phyloP scores from a whole-genome alignment of 371 early-diverging fungal genomes.

The Blakeslea trispora region DNA sequence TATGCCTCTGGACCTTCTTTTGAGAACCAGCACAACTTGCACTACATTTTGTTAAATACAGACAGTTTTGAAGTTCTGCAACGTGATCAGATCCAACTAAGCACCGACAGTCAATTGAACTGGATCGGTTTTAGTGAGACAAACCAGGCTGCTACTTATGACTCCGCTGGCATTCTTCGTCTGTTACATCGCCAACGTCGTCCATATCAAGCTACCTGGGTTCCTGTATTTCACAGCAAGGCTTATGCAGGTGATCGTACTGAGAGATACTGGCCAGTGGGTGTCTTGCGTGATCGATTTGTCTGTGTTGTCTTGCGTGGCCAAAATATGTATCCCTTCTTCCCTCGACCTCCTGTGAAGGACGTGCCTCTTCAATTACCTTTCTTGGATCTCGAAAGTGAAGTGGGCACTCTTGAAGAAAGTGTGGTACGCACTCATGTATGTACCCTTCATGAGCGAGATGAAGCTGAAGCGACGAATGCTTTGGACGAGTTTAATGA shows the following conservation, averaged over 20 bases:
- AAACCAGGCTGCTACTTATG: constrained; percentile 68
- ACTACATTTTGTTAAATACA: constrained; percentile 69
- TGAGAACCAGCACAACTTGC: constrained; percentile 62
- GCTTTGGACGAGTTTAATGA: constrained; percentile 41
- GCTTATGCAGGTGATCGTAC: constrained; percentile 32
- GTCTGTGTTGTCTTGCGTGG: constrained; percentile 68
- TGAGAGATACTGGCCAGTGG: constrained; percentile 78
- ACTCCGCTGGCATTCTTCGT: constrained; percentile 67
- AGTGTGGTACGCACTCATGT: constrained; percentile 48
- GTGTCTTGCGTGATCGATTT: constrained; percentile 59
- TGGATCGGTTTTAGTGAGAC: constrained; percentile 90
- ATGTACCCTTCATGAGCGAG: constrained; percentile 48
- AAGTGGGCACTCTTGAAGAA: constrained; percentile 65
- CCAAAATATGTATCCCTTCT: constrained; percentile 59
- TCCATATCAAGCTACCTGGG: constrained; percentile 70
- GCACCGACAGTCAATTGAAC: constrained; percentile 59
- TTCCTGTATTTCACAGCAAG: constrained; percentile 70
- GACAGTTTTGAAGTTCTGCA: constrained; percentile 60
- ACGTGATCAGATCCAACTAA: constrained; percentile 65
- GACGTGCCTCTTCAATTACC: constrained; percentile 79
- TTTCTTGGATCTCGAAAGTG: constrained; percentile 37
- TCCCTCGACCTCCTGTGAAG: constrained; percentile 75
- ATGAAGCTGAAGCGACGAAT: constrained; percentile 51
- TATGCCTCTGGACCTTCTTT: constrained; percentile 28
- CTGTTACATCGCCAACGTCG: constrained; percentile 59